Percentiles rank a stretch among this genome's conserved stretches.
Evolutionary conservation across 805 yeast species (phyloP).

Genomic region (Kluyveromyces dobzhanskii): DNA sequence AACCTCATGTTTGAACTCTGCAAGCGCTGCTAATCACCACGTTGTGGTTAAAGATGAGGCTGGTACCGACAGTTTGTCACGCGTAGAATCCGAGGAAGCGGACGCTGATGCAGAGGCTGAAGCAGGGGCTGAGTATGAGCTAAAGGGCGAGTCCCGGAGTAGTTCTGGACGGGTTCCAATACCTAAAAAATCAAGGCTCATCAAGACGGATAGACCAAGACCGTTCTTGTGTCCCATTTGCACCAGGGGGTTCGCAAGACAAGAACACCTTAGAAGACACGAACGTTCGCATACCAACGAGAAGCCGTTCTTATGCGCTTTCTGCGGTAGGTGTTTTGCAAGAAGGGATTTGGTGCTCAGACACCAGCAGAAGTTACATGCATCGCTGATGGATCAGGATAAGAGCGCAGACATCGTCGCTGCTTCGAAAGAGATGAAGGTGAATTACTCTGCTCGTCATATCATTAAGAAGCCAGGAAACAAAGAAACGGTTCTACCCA

Average conservation of each 20-base stretch:
- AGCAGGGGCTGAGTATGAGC: not conserved
- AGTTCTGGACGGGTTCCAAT: conserved; percentile 47
- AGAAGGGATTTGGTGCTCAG: conserved; percentile 79
- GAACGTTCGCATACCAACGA: conserved; percentile 93
- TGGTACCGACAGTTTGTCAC: too few relatives aligned
- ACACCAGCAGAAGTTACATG: conserved; percentile 90
- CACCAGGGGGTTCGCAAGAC: conserved; percentile 90
- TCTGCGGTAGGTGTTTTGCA: conserved; percentile 94
- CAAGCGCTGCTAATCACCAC: too few relatives aligned
- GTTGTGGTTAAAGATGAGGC: too few relatives aligned
- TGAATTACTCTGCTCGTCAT: conserved; percentile 26
- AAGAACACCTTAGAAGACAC: conserved; percentile 90
- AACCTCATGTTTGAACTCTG: too few relatives aligned
- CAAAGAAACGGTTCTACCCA: conserved; percentile 32
- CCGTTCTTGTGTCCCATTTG: conserved; percentile 88
- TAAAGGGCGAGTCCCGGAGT: not conserved
- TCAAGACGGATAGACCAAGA: conserved; percentile 87
- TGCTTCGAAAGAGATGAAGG: conserved; percentile 15
- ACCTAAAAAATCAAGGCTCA: conserved; percentile 75
- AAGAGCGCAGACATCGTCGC: not conserved
- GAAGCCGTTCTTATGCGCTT: conserved; percentile 92
- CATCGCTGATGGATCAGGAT: conserved; percentile 36
- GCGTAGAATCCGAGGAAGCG: too few relatives aligned
- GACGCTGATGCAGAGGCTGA: too few relatives aligned
- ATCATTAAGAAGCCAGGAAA: conserved; percentile 33